These are phyloP conservation scores for Isatis tinctoria DNA, from an alignment of 345 rosid genomes.

Conservation along the genomic window DNA sequence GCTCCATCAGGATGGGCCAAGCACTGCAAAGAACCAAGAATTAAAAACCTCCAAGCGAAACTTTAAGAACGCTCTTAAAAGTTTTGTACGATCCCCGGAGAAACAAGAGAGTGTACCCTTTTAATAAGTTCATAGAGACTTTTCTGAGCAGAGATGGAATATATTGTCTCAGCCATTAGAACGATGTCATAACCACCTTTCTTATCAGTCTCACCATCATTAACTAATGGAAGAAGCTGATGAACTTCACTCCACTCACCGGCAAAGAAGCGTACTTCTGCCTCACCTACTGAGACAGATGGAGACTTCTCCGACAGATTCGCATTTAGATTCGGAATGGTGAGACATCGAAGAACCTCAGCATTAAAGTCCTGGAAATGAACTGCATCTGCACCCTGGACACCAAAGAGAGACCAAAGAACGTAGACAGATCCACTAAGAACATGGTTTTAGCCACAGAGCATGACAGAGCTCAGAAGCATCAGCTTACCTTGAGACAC, in stretches of 20 bases:
- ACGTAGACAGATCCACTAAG: conserved; percentile 9
- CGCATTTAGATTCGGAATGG: conserved; percentile 68
- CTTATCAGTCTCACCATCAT: conserved; percentile 35
- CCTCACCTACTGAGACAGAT: conserved; percentile 5
- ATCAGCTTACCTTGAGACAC: conserved; percentile 62
- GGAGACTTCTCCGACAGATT: conserved; percentile 39
- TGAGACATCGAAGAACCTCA: conserved; percentile 77
- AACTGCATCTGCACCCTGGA: conserved; percentile 56
- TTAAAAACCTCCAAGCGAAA: neutral
- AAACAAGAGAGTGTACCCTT: conserved; percentile 44
- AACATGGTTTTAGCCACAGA: neutral
- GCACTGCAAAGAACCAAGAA: conserved; percentile 47
- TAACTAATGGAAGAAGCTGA: conserved; percentile 50
- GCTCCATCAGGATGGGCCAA: conserved; percentile 53
- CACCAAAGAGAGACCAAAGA: conserved; percentile 16
- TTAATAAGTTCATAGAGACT: conserved; percentile 67
- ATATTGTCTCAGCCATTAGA: conserved; percentile 90
- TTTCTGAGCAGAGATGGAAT: conserved; percentile 63
- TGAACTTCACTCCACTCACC: conserved; percentile 88
- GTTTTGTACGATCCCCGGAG: neutral
- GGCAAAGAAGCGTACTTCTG: conserved; percentile 58
- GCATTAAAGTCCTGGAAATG: conserved; percentile 96
- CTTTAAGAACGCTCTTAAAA: neutral
- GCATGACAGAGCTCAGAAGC: neutral
- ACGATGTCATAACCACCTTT: conserved; percentile 66